Base-by-base conservation (phyloP, 352 stramenopile species). In the Pythium graminicola region DNA sequence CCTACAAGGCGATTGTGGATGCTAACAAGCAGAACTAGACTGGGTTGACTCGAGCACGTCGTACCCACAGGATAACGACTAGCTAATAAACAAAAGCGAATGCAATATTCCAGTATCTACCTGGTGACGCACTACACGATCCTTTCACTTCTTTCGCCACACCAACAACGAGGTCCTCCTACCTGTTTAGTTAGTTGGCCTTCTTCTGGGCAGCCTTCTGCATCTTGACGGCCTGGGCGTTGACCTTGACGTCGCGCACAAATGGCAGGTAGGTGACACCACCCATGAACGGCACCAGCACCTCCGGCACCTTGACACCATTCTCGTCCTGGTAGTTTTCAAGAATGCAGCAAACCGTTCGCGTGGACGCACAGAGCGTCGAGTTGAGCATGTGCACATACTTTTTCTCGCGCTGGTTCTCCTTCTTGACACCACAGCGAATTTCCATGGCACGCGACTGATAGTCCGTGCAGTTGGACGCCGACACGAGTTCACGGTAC, bases 241-340 rank as follows among this genome's bases (percentile, higher is more conserved):
- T 93, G 32, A 89, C 80, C 76, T 92, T 96, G 57, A 85, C 86
- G 44, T 97, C 95, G 50, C 93, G 86, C n/a, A 96, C 89, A 67
- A 99, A 99, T 23, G 97, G 96, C 53, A 99, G 62, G 79, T 99
- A 99, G 20, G 96, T 98, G 38, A 98, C 89, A 52, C 97, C 77
- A 47, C 76, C 77, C 73, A 94, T 80, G 65, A 89, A 93, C 24
- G 85, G 78, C 33, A 76, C 74, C 44, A 95, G 64, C 22, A 88
- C 80, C 16, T 81, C 65, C 1, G 85, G 85, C 27, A 95, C 83
- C 14, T 79, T 47, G 33, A 95, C 83, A 27, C 85, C 85, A 50
- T 93, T 80, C 40, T 70, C 49, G 49, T 89, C 69, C 65, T 95
- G 84, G 54, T 91, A 84, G 17, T 74, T 94, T 51, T 95, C 85